Conservation (phyloP, 208 protist genomes). For the Wallacemonas sp. region DNA sequence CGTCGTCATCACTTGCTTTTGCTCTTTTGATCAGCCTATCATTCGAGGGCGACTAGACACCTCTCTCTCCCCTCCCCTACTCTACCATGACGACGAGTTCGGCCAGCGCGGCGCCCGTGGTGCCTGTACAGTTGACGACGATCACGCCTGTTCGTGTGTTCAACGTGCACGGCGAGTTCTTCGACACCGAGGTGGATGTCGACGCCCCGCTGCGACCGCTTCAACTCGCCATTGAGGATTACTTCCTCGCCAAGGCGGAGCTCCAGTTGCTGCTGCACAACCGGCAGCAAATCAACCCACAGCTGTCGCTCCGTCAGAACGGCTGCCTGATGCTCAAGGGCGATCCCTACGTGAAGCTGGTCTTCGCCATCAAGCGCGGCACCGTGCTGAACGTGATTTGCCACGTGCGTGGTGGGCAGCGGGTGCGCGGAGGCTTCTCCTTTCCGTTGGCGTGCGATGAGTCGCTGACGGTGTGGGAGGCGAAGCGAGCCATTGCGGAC, state of each 20-base stretch:
- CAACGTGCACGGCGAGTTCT: conserved; percentile 74
- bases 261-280: conserved; percentile 83
- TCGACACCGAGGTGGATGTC: conserved; percentile 82
- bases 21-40: too few relatives aligned
- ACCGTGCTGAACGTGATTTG: conserved; percentile 69
- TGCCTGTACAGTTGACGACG: conserved; percentile 67
- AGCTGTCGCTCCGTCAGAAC: conserved; percentile 63
- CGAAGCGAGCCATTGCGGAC: conserved; percentile 66
- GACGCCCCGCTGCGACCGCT: conserved; percentile 67
- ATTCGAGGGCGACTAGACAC: too few relatives aligned
- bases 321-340: conserved; percentile 85
- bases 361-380: conserved; percentile 67
- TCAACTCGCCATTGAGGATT: conserved; percentile 82
- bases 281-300: conserved; percentile 62
- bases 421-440: conserved; percentile 30
- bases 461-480: conserved; percentile 65
- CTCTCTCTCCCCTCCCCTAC: background rate
- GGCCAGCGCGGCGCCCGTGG: background rate
- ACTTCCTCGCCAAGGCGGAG: conserved; percentile 78
- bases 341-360: conserved; percentile 81
- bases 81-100: background rate
- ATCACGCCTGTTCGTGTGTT: conserved; percentile 77
- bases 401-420: conserved; percentile 23
- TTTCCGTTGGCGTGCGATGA: conserved; percentile 59
- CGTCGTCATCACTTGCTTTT: too few relatives aligned